Percentiles rank a stretch among this genome's conserved stretches.
phyloP scores from a whole-genome alignment of 2,329 filamentous ascomycete genomes.

The Fusarium sacchari region DNA sequence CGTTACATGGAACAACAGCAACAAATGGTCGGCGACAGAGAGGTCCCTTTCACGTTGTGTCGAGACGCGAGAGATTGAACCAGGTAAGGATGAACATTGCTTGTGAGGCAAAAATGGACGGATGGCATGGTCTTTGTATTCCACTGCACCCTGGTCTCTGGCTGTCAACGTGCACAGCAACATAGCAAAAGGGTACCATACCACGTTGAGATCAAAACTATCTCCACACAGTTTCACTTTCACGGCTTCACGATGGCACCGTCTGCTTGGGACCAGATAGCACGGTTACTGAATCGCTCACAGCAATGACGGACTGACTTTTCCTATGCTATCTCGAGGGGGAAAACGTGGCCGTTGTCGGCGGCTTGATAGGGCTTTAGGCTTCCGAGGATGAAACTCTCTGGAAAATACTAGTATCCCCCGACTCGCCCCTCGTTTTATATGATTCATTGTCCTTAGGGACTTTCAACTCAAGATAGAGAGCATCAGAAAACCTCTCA shows the following conservation, averaged over 20 bases:
- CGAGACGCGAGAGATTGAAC: conserved; percentile 16
- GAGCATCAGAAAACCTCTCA: neutral
- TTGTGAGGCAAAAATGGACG: conserved; percentile 27
- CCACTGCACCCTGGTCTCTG: conserved; percentile 20
- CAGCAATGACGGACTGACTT: conserved; percentile 27
- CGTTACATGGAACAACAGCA: conserved; percentile 41
- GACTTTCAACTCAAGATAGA: conserved; percentile 12
- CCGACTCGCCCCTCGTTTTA: conserved; percentile 8
- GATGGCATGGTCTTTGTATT: conserved; percentile 35
- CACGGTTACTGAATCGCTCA: conserved; percentile 20
- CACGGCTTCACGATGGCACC: conserved; percentile 34
- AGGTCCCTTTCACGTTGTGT: conserved; percentile 34
- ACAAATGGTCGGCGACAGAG: conserved; percentile 9
- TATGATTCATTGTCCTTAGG: conserved; percentile 17
- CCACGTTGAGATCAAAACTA: conserved; percentile 5
- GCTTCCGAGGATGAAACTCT: neutral
- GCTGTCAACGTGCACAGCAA: conserved; percentile 27
- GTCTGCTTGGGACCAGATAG: conserved; percentile 8
- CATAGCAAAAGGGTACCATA: conserved; percentile 28
- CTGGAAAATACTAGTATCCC: conserved; percentile 34
- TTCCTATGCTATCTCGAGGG: conserved; percentile 22
- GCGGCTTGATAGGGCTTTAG: conserved; percentile 31
- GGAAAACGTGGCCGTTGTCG: conserved; percentile 34
- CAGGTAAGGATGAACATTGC: conserved; percentile 37
- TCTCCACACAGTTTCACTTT: conserved; percentile 30